Evolutionary conservation across 352 stramenopile species (phyloP), one percentile per base, ranked within the genome.

Genomic region (Globisporangium recalcitrans): DNA sequence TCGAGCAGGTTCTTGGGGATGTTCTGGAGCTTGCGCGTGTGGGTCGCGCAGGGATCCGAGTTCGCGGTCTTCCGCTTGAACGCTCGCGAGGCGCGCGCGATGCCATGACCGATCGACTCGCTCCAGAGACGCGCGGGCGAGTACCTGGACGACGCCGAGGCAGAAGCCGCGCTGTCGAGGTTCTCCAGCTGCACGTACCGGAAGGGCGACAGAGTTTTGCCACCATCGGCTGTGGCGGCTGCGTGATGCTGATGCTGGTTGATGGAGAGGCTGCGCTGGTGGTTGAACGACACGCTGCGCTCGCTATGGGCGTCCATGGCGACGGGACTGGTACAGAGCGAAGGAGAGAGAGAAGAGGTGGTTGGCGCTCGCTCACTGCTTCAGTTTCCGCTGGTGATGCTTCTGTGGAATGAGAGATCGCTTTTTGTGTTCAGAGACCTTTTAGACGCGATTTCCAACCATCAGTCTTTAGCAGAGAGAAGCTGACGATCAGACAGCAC

Each of bases 1-100:
- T 26, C 36, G 0, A 62, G 58, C 2, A 88, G 22, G 34, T 75
- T 73, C 16, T 58, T 53, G 0, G 68, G 62, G 11, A 64, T 31
- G 16, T 58, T 27, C 26, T 14, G 44, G 31, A 67, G 42, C 22
- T 26, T 34, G 16, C 42, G 58, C 47, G 58, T 52, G 16, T 46
- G 58, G 2, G 58, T 57, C 8, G 24, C 19, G 51, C 55, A 46
- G 24, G 58, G 53, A 11, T 24, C 47, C 0, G 44, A n/a, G 24
- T 34, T 61, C 19, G 24, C 53, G 2, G n/a, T 0, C 29, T 22
- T 48, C 31, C 32, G 53, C 53, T 57, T 42, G 48, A 57, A 29
- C 4, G 44, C 36, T 1, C 32, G 44, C 8, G 16, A 16, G 0
- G 44, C 53, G 9, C 61, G 61, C 3, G 44, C 22, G 52, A 67